Evolutionary conservation across 139 green algal species (phyloP).

Genomic region (Ulvella scutata): DNA sequence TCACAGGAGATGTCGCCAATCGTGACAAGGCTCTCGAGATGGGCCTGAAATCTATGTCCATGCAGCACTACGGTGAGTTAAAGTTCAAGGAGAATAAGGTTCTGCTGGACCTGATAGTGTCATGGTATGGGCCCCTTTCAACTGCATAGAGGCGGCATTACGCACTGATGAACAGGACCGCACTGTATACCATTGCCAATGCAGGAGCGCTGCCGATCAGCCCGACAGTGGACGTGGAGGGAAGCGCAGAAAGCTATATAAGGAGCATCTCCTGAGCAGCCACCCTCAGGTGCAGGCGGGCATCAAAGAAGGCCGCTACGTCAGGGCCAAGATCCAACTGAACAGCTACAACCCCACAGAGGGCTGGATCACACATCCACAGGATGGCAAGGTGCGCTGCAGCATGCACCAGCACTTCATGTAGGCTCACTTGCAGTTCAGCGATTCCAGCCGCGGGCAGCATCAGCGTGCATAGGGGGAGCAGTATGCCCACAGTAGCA

Average conservation of each 20-base stretch:
- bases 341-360: conserved; percentile 57
- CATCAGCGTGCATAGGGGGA: too few species aligned
- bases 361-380: conserved; percentile 50
- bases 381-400: conserved; percentile 19
- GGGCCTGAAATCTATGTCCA: conserved; percentile 41
- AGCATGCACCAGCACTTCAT: too few species aligned
- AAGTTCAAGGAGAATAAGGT: conserved; percentile 12
- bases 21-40: conserved; percentile 35
- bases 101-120: conserved; percentile 11
- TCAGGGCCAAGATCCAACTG: conserved; percentile 43
- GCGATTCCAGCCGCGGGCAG: too few species aligned
- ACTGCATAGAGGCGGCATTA: too few species aligned
- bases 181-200: too few species aligned
- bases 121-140: too few species aligned
- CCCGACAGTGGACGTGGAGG: conserved; percentile 13
- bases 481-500: too few species aligned
- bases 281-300: conserved; percentile 44
- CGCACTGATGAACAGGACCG: too few species aligned
- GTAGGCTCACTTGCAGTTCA: too few species aligned
- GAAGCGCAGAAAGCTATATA: conserved; percentile 59
- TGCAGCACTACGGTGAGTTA: conserved; percentile 28
- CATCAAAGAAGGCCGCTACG: conserved; percentile 57
- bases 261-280: conserved; percentile 58
- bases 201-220: too few species aligned
- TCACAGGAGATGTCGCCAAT: conserved; percentile 84